Conservation (phyloP, 164 flowering plant species). For the Dillenia turbinata region DNA sequence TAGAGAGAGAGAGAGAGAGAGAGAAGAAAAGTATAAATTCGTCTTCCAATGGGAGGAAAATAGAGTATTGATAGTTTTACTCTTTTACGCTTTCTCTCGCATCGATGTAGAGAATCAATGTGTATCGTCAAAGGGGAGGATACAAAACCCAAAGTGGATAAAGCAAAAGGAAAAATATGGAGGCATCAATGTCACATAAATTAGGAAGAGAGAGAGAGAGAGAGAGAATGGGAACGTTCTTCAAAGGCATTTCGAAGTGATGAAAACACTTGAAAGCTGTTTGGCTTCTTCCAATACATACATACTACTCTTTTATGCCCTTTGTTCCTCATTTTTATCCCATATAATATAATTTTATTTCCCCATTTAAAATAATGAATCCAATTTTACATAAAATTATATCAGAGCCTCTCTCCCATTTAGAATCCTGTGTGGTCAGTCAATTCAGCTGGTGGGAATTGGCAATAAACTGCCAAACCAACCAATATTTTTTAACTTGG, state of each 20-base stretch:
- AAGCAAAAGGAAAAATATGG: neutral
- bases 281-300: constrained; percentile 9
- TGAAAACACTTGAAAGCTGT: neutral
- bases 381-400: constrained; percentile 2
- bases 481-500: no score
- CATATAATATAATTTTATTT: neutral
- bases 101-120: constrained; percentile 26
- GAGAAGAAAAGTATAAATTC: constrained; percentile 9
- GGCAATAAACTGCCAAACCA: no score
- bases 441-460: no score
- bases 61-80: neutral
- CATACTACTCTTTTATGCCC: neutral
- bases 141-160: constrained; percentile 6
- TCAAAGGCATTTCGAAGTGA: constrained; percentile 12
- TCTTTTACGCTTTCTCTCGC: constrained; percentile 37
- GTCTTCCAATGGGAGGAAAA: constrained; percentile 11
- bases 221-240: constrained; percentile 21
- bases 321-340: constrained; percentile 5
- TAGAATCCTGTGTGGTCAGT: no score
- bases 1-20: neutral
- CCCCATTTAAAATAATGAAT: neutral
- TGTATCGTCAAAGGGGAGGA: constrained; percentile 16
- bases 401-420: constrained; percentile 9
- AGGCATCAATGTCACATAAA: neutral
- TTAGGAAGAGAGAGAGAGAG: neutral